A percentile compares a stretch with the other conserved stretches of the same genome.
Conservation (phyloP, 495 filamentous ascomycete genomes). For the Friedmanniomyces simplex region DNA sequence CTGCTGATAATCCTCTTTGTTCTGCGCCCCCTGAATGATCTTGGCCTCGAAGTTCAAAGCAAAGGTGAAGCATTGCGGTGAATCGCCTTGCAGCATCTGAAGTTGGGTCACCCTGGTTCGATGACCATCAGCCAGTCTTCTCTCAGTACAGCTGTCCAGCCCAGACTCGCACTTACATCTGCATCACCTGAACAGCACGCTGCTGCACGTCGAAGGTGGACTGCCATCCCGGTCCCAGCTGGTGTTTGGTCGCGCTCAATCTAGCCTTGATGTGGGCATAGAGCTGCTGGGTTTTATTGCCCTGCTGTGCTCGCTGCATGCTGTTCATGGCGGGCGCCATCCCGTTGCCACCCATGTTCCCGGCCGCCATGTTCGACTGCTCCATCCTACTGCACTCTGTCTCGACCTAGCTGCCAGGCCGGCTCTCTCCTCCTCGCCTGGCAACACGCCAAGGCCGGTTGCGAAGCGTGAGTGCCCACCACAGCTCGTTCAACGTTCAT, state of each 20-base stretch:
- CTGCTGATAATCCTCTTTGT: conserved; percentile 8
- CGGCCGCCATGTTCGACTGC: conserved; percentile 10
- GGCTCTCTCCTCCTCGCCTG: background rate
- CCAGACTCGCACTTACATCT: background rate
- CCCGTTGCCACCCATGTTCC: conserved; percentile 9
- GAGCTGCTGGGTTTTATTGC: conserved; percentile 7
- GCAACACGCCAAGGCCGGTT: background rate
- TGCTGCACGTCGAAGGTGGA: conserved; percentile 5
- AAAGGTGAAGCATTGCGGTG: background rate
- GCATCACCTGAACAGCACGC: conserved; percentile 3
- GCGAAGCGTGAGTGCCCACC: background rate
- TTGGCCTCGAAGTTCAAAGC: conserved; percentile 9
- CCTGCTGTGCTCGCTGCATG: conserved; percentile 14
- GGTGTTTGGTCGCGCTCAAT: background rate
- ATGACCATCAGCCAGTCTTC: background rate
- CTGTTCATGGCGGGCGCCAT: conserved; percentile 7
- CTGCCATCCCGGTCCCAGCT: conserved; percentile 9
- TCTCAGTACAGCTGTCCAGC: background rate
- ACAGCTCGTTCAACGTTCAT: background rate
- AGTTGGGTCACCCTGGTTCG: background rate
- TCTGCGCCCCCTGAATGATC: background rate
- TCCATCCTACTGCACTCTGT: conserved; percentile 1
- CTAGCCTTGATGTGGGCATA: conserved; percentile 3
- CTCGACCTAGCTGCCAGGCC: background rate
- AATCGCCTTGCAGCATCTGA: background rate